These are phyloP conservation scores for Nicotiana obtusifolia DNA, from an alignment of 257 asterid species.

Conservation along the genomic window DNA sequence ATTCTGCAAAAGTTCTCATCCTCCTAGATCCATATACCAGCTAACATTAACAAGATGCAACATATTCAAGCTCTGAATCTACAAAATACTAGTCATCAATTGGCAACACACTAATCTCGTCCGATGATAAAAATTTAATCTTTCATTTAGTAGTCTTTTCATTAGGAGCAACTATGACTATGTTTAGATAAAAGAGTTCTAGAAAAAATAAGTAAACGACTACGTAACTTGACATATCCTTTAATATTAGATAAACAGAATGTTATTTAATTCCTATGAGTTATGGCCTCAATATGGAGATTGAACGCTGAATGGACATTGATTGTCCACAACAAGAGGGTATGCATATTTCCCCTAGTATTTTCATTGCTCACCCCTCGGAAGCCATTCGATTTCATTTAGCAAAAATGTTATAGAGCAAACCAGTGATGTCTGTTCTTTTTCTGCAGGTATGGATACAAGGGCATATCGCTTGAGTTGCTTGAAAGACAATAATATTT, in stretches of 20 bases:
- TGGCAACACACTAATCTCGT: not conserved
- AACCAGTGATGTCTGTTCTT: constrained; percentile 14
- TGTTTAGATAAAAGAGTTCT: not conserved
- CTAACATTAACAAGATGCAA: not conserved
- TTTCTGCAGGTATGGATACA: constrained; percentile 89
- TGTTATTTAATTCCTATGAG: not conserved
- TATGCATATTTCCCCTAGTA: not conserved
- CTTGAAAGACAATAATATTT: constrained; percentile 70
- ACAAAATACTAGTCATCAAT: not conserved
- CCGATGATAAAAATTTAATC: not conserved
- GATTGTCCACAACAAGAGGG: not conserved
- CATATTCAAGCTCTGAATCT: not conserved
- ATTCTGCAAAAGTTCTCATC: not conserved
- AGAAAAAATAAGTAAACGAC: not conserved
- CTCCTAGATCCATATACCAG: not conserved
- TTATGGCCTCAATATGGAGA: not conserved
- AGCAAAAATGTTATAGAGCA: not conserved
- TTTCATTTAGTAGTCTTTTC: not conserved
- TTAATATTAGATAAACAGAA: not conserved
- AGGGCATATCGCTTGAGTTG: constrained; percentile 82
- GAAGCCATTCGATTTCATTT: not conserved
- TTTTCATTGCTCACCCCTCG: not conserved
- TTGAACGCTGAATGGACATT: not conserved
- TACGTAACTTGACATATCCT: not conserved
- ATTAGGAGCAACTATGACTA: not conserved